Percentiles rank a stretch among this genome's conserved stretches.
These are phyloP conservation scores for Zygosaccharomyces pseudobailii DNA, from an alignment of 1,139 yeast genomes.

Conservation along the genomic window DNA sequence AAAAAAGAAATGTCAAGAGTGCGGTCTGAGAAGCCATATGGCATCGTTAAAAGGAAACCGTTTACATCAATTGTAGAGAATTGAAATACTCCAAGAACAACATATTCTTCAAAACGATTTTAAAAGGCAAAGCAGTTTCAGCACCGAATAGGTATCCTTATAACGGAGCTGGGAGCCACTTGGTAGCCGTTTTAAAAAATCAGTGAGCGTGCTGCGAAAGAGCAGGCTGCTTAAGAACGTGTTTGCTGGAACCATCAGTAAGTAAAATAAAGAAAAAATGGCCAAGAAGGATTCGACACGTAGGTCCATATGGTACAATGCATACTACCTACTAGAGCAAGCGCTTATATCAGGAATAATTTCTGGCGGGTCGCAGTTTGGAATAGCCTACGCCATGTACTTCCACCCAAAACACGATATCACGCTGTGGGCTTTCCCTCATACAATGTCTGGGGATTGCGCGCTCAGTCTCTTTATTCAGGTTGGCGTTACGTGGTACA, in stretches of 20 bases:
- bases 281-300: slow-evolving; percentile 1
- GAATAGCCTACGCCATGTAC: slow-evolving; percentile 28
- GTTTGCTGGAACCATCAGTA: not conserved
- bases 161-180: too few species aligned
- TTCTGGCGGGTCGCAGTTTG: slow-evolving; percentile 27
- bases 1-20: not conserved
- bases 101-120: too few species aligned
- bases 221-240: not conserved
- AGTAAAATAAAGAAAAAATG: not conserved
- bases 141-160: too few species aligned
- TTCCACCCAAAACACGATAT: slow-evolving; percentile 12
- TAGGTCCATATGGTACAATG: slow-evolving; percentile 8
- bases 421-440: slow-evolving; percentile 27
- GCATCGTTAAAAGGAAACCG: not conserved
- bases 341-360: slow-evolving; percentile 20
- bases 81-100: too few species aligned
- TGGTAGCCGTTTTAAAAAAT: too few species aligned
- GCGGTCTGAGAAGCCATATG: not conserved
- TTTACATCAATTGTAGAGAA: too few species aligned
- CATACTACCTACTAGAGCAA: slow-evolving; percentile 11
- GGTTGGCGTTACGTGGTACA: slow-evolving; percentile 21
- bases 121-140: too few species aligned
- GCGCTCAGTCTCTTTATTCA: slow-evolving; percentile 24
- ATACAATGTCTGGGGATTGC: slow-evolving; percentile 28
- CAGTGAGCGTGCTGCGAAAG: too few species aligned